Base-by-base conservation (phyloP, 306 rosid genomes). In the Inga oerstediana region DNA sequence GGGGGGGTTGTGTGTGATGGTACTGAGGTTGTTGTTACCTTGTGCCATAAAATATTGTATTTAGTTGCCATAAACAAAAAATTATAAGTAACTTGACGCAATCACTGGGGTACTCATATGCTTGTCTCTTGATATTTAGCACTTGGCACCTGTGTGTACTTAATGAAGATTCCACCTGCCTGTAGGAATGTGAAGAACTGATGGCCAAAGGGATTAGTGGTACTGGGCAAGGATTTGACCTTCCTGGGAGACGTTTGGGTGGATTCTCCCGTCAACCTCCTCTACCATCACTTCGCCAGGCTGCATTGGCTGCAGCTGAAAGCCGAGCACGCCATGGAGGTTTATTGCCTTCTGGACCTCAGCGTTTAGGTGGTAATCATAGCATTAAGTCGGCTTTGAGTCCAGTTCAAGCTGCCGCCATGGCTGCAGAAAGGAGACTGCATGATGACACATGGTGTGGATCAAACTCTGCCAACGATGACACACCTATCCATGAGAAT, bases 361-460 rank as follows among this genome's bases (percentile, higher is more conserved):
- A 82, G 83, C 81, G 88, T 76, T 78, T 88, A 77, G 94, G 90
- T 70, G 92, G 94, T 52, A 87, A 90, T 77, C 76, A 48, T 70
- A 72, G 54, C 86, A 88, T 90, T 48, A 88, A 87, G 83, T 82
- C 81, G 10, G 84, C 82, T 85, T 78, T 91, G 73, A 89, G 91
- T 83, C 94, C 94, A 34, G 73, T 89, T 79, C 94, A 91, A 84
- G 92, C 94, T 84, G 91, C 91, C 59, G 92, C 92, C 44, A 88
- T 86, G 92, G 92, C 92, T 35, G 92, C 92, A 74, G 91, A 91
- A 84, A 86, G 91, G 85, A 86, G 94, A 87, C 74, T 87, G 68
- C 89, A 82, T 27, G 94, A 89, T 84, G 94, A 91, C 82, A 58
- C 82, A 75, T 91, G 94, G 94, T 91, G 94, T 81, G 91, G 91